Evolutionary conservation across 2,329 filamentous ascomycete species (phyloP), one percentile per base, ranked within the genome.

Genomic region (Exophiala aquamarina): DNA sequence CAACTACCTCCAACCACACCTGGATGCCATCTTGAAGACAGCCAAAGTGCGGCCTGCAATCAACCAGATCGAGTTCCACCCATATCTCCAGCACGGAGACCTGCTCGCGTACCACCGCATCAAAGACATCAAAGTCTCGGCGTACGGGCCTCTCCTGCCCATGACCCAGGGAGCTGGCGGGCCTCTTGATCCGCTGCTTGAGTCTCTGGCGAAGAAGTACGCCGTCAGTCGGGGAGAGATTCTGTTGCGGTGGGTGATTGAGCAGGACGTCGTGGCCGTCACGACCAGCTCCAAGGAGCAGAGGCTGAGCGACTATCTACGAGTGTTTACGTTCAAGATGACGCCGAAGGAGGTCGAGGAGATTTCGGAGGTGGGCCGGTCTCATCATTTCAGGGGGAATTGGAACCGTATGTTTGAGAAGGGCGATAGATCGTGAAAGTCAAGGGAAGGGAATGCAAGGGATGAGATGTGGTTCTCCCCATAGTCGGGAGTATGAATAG

Each of bases 231-330:
- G 78, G 38, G 75, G 71, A 2, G 79, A 84, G 63, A 74, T 84
- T 43, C 65, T 73, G 41, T 59, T 84, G 44, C 66, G 81, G 41
- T 85, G 80, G 79, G 76, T 73, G 39, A 73, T 84, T 41, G 80
- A 84, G 55, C 78, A 81, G 57, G 79, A 79, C 18, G 63, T 77
- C 47, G 72, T 83, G 13, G 66, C 76, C 0, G 74, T 85, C 48
- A 83, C 80, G 4, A 84, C 81, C 2, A 81, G 75, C 47, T 67
- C 71, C 39, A 84, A 83, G 60, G 80, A 83, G 63, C 72, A 78
- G 52, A 69, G 81, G 13, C 54, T 84, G 60, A 76, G 69, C 47
- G 77, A 81, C 58, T 83, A 83, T 56, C 58, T 83, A 51, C 67
- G 77, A 17, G 69, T 68, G 2, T 67, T 77, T 54, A 76, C 73